Conservation (phyloP, 1,139 yeast genomes). For the Geotrichum cucujoidarum region DNA sequence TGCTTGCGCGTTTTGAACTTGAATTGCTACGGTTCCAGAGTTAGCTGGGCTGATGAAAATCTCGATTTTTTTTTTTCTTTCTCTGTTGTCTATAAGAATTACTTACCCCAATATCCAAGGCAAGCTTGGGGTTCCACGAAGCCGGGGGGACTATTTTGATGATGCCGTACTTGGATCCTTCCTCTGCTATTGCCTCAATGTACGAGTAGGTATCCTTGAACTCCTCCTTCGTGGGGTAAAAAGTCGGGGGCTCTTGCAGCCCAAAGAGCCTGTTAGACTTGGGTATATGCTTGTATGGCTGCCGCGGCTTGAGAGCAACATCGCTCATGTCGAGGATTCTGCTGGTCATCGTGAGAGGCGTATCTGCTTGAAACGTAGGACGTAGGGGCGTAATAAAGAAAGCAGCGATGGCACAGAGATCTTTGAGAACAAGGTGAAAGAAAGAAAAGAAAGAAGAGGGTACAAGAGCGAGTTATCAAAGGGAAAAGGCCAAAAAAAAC, state of each 20-base stretch:
- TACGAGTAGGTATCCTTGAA: constrained; percentile 44
- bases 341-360: constrained; percentile 1
- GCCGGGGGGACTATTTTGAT: constrained; percentile 59
- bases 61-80: background rate
- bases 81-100: too few relatives aligned
- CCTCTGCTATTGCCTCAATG: constrained; percentile 30
- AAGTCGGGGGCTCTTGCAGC: constrained; percentile 44
- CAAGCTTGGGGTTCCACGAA: constrained; percentile 39
- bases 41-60: background rate
- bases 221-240: constrained; percentile 43
- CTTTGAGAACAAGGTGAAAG: background rate
- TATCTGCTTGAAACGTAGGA: background rate
- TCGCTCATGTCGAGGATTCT: constrained; percentile 13
- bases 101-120: constrained; percentile 46
- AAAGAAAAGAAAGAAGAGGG: background rate
- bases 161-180: constrained; percentile 59
- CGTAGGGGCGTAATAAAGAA: background rate
- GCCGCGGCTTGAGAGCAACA: constrained; percentile 13
- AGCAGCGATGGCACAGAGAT: background rate
- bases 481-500: background rate
- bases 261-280: constrained; percentile 26
- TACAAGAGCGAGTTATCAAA: background rate
- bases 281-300: constrained; percentile 6
- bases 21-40: constrained; percentile 26
- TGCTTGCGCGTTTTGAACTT: constrained; percentile 54